phyloP scores from a whole-genome alignment of 164 flowering plant genomes.

The Taxillus chinensis region DNA sequence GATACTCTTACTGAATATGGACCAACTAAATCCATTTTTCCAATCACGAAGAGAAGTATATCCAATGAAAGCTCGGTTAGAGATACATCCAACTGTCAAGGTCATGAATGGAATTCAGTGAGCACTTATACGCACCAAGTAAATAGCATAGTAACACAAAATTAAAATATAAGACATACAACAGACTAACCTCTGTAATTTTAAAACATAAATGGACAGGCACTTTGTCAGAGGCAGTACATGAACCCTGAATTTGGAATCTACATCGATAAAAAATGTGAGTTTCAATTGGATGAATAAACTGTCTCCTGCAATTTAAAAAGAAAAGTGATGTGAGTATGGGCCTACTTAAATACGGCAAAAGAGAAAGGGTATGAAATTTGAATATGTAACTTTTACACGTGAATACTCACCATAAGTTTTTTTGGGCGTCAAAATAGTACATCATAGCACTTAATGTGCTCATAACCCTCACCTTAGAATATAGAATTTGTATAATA shows the following conservation, averaged over 20 bases:
- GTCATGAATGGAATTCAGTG: slow-evolving; percentile 2
- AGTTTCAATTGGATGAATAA: slow-evolving; percentile 53
- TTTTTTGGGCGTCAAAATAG: slow-evolving; percentile 59
- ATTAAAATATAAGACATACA: not conserved
- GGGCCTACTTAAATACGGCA: not conserved
- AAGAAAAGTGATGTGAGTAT: slow-evolving; percentile 2
- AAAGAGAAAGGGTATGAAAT: not conserved
- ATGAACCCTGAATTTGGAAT: slow-evolving; percentile 21
- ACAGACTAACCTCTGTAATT: slow-evolving; percentile 39
- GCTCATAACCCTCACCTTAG: slow-evolving; percentile 59
- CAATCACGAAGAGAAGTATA: slow-evolving; percentile 62
- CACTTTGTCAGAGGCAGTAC: slow-evolving; percentile 17
- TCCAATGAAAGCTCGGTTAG: slow-evolving; percentile 77
- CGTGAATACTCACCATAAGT: slow-evolving; percentile 45
- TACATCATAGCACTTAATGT: slow-evolving; percentile 27
- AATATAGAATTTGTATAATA: slow-evolving; percentile 37
- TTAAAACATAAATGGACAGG: slow-evolving; percentile 48
- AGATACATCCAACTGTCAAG: slow-evolving; percentile 49
- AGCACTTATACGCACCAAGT: not conserved
- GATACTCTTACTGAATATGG: slow-evolving; percentile 69
- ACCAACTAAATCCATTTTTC: slow-evolving; percentile 75
- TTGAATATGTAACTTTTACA: not conserved
- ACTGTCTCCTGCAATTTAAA: slow-evolving; percentile 54
- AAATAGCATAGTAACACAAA: not conserved
- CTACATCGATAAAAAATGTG: slow-evolving; percentile 43